Evolutionary conservation across 2,329 filamentous ascomycete species (phyloP).

Genomic region (Fusarium heterosporum): DNA sequence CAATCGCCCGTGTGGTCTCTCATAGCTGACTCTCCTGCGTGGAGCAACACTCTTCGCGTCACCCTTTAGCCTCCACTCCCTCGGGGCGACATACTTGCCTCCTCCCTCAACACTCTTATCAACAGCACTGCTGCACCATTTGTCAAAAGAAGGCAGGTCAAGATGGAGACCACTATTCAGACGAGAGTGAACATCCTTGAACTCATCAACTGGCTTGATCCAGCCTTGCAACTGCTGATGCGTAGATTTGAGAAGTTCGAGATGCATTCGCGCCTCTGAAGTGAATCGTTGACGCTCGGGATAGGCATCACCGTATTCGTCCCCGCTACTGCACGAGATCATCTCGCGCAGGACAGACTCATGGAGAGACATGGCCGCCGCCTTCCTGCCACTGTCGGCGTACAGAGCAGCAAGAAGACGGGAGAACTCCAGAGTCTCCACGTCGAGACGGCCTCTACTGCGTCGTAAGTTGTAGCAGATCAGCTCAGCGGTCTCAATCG

Average conservation of each 20-base stretch:
- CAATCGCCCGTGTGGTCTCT: constrained; percentile 13
- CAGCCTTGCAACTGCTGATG: constrained; percentile 38
- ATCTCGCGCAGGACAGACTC: constrained; percentile 43
- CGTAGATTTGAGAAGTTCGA: constrained; percentile 37
- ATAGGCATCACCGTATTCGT: constrained; percentile 16
- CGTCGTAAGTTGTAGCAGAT: constrained; percentile 47
- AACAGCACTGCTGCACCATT: constrained; percentile 31
- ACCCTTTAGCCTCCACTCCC: constrained; percentile 38
- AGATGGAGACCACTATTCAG: constrained; percentile 34
- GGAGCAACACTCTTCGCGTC: constrained; percentile 17
- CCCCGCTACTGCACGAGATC: constrained; percentile 25
- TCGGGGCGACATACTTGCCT: constrained; percentile 34
- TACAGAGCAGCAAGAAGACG: constrained; percentile 44
- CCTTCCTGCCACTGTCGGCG: constrained; percentile 12
- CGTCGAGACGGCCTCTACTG: constrained; percentile 43
- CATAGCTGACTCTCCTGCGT: background rate
- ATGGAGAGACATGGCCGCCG: constrained; percentile 40
- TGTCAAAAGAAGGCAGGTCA: constrained; percentile 35
- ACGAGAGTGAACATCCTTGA: constrained; percentile 34
- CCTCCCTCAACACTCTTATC: constrained; percentile 35
- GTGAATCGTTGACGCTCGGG: constrained; percentile 23
- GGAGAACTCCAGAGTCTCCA: constrained; percentile 42
- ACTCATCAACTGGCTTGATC: constrained; percentile 33
- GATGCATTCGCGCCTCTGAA: constrained; percentile 33
- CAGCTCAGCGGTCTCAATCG: constrained; percentile 43